phyloP scores from a whole-genome alignment of 2,329 filamentous ascomycete genomes.

The Colletotrichum sp. region DNA sequence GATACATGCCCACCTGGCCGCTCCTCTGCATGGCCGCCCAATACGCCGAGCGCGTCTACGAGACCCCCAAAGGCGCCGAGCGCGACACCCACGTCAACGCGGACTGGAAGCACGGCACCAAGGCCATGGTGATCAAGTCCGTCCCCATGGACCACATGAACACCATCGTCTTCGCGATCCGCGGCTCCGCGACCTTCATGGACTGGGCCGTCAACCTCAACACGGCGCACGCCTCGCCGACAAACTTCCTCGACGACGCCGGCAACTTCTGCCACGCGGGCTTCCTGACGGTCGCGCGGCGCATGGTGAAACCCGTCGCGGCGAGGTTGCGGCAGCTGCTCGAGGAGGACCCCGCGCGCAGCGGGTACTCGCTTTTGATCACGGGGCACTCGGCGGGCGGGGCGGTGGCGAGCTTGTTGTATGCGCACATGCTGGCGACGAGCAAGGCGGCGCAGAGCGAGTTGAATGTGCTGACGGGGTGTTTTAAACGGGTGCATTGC shows the following conservation, averaged over 20 bases:
- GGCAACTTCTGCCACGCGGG: conserved; percentile 82
- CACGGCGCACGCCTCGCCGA: conserved; percentile 67
- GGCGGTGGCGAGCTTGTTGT: conserved; percentile 80
- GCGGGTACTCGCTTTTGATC: conserved; percentile 74
- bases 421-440: conserved; percentile 75
- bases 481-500: conserved; percentile 83
- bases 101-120: conserved; percentile 76
- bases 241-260: conserved; percentile 76
- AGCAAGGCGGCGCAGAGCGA: conserved; percentile 64
- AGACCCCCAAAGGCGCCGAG: conserved; percentile 65
- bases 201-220: conserved; percentile 89
- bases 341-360: conserved; percentile 71
- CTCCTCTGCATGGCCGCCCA: conserved; percentile 80
- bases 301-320: conserved; percentile 78
- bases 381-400: conserved; percentile 89
- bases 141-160: conserved; percentile 79
- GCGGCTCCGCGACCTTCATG: conserved; percentile 79
- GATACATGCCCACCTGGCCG: conserved; percentile 77
- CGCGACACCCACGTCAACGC: conserved; percentile 72
- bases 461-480: conserved; percentile 70
- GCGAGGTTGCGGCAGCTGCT: conserved; percentile 72
- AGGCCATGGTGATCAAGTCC: conserved; percentile 85
- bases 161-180: conserved; percentile 83
- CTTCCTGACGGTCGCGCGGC: conserved; percentile 76
- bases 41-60: conserved; percentile 79